Percentiles rank a stretch among this genome's conserved stretches.
These are phyloP conservation scores for Cadophora sp. DNA, from an alignment of 2,329 filamentous ascomycete species.

Conservation along the genomic window DNA sequence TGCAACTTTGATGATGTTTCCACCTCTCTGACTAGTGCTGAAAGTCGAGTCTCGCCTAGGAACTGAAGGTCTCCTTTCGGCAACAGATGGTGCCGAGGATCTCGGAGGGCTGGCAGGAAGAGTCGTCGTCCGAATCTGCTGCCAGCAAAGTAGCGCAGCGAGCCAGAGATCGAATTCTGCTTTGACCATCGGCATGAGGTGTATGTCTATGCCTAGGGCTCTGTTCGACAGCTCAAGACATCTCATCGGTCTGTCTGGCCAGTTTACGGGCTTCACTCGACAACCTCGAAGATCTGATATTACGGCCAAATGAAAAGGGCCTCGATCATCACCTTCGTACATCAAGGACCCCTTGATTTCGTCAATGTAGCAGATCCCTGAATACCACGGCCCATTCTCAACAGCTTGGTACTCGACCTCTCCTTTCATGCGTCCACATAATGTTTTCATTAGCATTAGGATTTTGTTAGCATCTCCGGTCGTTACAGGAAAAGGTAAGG, in stretches of 20 bases:
- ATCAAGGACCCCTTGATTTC: slow-evolving; percentile 77
- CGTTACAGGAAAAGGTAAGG: slow-evolving; percentile 63
- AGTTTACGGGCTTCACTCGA: slow-evolving; percentile 65
- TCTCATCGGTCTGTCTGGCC: slow-evolving; percentile 51
- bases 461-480: slow-evolving; percentile 75
- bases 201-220: slow-evolving; percentile 63
- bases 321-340: slow-evolving; percentile 73
- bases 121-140: slow-evolving; percentile 68
- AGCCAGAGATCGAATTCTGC: slow-evolving; percentile 81
- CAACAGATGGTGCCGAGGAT: slow-evolving; percentile 25
- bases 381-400: slow-evolving; percentile 67
- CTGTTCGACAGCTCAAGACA: slow-evolving; percentile 63
- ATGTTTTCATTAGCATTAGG: slow-evolving; percentile 76
- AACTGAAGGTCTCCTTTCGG: slow-evolving; percentile 42
- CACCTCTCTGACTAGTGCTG: slow-evolving; percentile 67
- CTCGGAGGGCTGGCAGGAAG: slow-evolving; percentile 34
- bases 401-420: slow-evolving; percentile 75
- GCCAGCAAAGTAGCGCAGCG: slow-evolving; percentile 81
- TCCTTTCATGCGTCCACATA: slow-evolving; percentile 82
- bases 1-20: slow-evolving; percentile 92
- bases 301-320: slow-evolving; percentile 68
- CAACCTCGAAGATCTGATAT: slow-evolving; percentile 79
- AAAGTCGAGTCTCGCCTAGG: slow-evolving; percentile 54
- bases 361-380: slow-evolving; percentile 79
- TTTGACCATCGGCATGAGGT: slow-evolving; percentile 67